Evolutionary conservation across 1,139 yeast genomes (phyloP).

Genomic region (Yamadazyma aaseri): DNA sequence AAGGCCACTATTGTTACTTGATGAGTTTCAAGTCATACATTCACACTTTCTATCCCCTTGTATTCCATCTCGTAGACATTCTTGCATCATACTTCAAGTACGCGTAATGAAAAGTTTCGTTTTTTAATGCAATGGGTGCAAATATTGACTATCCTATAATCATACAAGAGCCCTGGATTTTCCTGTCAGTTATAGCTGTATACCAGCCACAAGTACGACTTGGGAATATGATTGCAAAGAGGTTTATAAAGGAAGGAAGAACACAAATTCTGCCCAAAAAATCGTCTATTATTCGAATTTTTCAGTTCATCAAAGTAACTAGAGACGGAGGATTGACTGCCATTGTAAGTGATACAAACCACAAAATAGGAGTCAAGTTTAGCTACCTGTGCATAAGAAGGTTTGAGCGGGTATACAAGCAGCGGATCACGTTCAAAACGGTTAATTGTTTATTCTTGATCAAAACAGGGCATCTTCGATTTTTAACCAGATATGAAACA

Average conservation of each 20-base stretch:
- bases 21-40: too few relatives aligned
- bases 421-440: conserved; percentile 33
- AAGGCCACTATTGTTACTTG: too few relatives aligned
- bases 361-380: conserved; percentile 30
- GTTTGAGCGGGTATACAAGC: conserved; percentile 31
- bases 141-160: conserved; percentile 19
- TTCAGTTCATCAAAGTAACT: conserved; percentile 20
- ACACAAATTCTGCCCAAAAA: conserved; percentile 1
- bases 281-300: conserved; percentile 31
- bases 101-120: too few relatives aligned
- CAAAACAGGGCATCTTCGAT: conserved; percentile 25
- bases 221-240: conserved; percentile 17
- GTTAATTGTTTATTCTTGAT: conserved; percentile 24
- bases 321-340: conserved; percentile 26
- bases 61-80: too few relatives aligned
- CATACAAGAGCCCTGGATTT: conserved; percentile 26
- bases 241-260: conserved; percentile 17
- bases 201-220: conserved; percentile 6
- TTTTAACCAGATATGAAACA: conserved; percentile 17
- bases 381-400: conserved; percentile 26
- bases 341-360: conserved; percentile 31
- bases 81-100: too few relatives aligned
- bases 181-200: conserved; percentile 3
- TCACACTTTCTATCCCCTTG: too few relatives aligned
- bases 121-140: too few relatives aligned